Evolutionary conservation across 768 basidiomycete species (phyloP).

Genomic region (Mycena filopes): DNA sequence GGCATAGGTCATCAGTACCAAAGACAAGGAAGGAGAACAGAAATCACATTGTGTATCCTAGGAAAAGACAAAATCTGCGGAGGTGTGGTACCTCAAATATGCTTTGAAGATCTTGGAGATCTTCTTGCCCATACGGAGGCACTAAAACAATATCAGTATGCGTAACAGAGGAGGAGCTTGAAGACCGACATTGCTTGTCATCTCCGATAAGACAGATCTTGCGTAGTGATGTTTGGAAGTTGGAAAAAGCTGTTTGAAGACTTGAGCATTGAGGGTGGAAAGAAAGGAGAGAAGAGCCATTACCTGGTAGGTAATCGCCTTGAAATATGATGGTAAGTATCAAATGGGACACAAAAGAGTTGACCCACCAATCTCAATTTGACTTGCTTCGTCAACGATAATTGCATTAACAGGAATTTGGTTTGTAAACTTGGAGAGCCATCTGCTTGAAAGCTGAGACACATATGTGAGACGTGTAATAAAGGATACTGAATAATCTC

Average conservation of each 20-base stretch:
- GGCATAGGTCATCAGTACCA: conserved; percentile 19
- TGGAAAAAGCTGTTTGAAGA: conserved; percentile 46
- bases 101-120: conserved; percentile 71
- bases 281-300: not conserved
- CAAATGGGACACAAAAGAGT: conserved; percentile 48
- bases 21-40: conserved; percentile 5
- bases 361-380: conserved; percentile 63
- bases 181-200: conserved; percentile 66
- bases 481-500: not conserved
- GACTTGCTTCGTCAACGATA: conserved; percentile 74
- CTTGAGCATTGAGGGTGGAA: not conserved
- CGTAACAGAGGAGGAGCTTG: not conserved
- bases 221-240: conserved; percentile 50
- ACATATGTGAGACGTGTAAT: not conserved
- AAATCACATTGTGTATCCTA: conserved; percentile 81
- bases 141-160: conserved; percentile 54
- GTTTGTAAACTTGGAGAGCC: conserved; percentile 46
- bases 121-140: conserved; percentile 83
- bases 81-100: conserved; percentile 84
- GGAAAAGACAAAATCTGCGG: conserved; percentile 56
- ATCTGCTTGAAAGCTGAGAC: conserved; percentile 57
- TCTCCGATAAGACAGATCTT: conserved; percentile 75
- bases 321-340: not conserved
- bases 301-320: conserved; percentile 37
- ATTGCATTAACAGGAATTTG: conserved; percentile 59